Conservation (phyloP, 352 stramenopile genomes). For the Globisporangium nunn region DNA sequence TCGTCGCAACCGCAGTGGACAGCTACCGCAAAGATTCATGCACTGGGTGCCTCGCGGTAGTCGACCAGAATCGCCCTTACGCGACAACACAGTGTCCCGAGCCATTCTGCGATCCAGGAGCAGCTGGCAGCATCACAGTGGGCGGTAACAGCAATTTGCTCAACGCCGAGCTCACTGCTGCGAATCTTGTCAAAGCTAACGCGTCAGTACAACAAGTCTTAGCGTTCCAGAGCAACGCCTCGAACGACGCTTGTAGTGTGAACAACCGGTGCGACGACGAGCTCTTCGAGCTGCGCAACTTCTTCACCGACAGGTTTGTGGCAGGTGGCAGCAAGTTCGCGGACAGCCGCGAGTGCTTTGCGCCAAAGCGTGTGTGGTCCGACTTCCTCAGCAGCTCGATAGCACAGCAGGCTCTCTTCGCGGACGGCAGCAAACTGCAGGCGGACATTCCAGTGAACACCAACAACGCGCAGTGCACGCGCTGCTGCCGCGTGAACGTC, state of each 20-base stretch:
- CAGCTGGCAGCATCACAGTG: background rate
- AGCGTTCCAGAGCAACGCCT: constrained; percentile 1
- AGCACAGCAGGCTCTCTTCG: background rate
- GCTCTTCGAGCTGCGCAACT: constrained; percentile 11
- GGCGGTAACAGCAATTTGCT: background rate
- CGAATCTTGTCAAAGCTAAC: constrained; percentile 24
- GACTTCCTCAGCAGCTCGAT: constrained; percentile 2
- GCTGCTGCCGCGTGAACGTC: constrained; percentile 16
- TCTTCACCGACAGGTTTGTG: constrained; percentile 10
- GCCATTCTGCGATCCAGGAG: constrained; percentile 17
- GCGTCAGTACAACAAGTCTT: constrained; percentile 23
- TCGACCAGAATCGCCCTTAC: constrained; percentile 39
- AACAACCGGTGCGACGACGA: constrained; percentile 15
- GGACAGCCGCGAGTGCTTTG: constrained; percentile 3
- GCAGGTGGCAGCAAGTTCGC: background rate
- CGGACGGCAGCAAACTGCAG: constrained; percentile 3
- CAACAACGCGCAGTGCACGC: constrained; percentile 6
- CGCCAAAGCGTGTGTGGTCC: constrained; percentile 3
- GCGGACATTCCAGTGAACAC: background rate
- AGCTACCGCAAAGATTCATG: constrained; percentile 26
- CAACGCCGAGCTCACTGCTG: constrained; percentile 5
- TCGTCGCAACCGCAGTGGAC: constrained; percentile 33
- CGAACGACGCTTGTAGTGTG: constrained; percentile 6
- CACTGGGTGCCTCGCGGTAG: constrained; percentile 35
- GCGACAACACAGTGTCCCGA: constrained; percentile 29